Evolutionary conservation across 108 stramenopile genomes (phyloP), one percentile per base, ranked within the genome.

Genomic region (Nitzschia inconspicua): DNA sequence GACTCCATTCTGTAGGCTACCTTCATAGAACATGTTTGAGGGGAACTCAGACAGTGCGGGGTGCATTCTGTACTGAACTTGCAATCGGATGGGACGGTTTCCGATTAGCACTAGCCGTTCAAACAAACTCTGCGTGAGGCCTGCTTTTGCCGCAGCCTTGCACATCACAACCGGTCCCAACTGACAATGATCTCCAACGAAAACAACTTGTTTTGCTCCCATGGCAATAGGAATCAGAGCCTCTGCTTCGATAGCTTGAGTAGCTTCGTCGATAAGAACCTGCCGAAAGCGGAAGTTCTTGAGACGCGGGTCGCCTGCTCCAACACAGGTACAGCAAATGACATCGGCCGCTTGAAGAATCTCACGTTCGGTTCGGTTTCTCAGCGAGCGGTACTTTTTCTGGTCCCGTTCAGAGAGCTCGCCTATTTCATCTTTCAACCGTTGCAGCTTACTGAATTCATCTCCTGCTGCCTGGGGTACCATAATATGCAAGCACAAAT

Each of bases 171-270:
- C 98, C 25, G 98, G 98, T 14, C 96, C 96, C 20, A 99, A 73
- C 75, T 99, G 98, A 55, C 96, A 96, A 66, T 99, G 98, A 78
- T 99, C 98, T 9, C 98, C 98, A n/a, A 99, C 97, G 26, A 99
- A 80, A 5, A 98, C 91, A 30, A 98, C 87, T 72, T 98, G 98
- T 71, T 98, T 97, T 44, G 91, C 94, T 44, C 98, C 98, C 80
- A 94, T 78, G 26, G 95, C 92, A 57, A 97, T 78, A 0, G 98
- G 98, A 66, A 99, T 97, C 58, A 99, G 68, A 19, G 86, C 91
- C 73, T 99, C 98, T 10, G 97, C 94, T 76, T 99, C 98, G 61
- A 97, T 94, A 22, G 98, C 98, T 62, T 99, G 98, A 6, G 98
- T 99, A 5, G 97, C 96, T 67, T 99, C 98, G 68, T 99, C 98